Evolutionary conservation across 2,329 filamentous ascomycete genomes (phyloP).

Genomic region (Aschersonia sp.): DNA sequence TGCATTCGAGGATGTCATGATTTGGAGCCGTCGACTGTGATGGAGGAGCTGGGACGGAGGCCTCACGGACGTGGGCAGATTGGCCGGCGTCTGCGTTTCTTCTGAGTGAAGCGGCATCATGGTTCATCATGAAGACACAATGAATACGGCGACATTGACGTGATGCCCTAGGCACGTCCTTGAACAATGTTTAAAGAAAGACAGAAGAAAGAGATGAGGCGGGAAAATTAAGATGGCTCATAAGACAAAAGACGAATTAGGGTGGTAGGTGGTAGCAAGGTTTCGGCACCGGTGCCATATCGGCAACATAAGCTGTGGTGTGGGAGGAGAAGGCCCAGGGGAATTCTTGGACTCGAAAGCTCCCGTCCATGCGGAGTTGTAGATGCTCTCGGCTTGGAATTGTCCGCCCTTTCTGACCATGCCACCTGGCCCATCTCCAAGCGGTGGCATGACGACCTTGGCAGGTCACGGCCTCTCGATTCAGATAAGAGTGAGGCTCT

Average conservation of each 20-base stretch:
- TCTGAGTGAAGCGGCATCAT: slow-evolving; percentile 1
- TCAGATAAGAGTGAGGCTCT: background rate
- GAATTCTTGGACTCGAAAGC: background rate
- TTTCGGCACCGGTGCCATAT: background rate
- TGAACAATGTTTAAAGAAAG: too few relatives aligned
- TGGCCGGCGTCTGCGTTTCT: background rate
- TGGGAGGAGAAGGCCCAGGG: background rate
- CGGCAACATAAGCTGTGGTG: slow-evolving; percentile 1
- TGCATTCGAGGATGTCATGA: background rate
- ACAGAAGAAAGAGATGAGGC: too few relatives aligned
- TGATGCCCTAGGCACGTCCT: too few relatives aligned
- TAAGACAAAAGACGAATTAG: background rate
- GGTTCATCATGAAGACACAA: background rate
- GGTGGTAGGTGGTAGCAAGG: background rate
- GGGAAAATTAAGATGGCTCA: background rate
- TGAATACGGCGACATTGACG: background rate
- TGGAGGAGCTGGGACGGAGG: background rate
- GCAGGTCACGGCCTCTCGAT: background rate
- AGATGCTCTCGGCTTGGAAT: background rate
- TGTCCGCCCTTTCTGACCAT: background rate
- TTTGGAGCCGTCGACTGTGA: background rate
- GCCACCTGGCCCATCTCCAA: background rate
- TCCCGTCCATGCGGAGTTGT: too few relatives aligned
- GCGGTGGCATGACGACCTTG: background rate
- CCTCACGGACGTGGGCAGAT: background rate